Evolutionary conservation across 495 filamentous ascomycete genomes (phyloP).

Genomic region (Aspergillus nanangensis): DNA sequence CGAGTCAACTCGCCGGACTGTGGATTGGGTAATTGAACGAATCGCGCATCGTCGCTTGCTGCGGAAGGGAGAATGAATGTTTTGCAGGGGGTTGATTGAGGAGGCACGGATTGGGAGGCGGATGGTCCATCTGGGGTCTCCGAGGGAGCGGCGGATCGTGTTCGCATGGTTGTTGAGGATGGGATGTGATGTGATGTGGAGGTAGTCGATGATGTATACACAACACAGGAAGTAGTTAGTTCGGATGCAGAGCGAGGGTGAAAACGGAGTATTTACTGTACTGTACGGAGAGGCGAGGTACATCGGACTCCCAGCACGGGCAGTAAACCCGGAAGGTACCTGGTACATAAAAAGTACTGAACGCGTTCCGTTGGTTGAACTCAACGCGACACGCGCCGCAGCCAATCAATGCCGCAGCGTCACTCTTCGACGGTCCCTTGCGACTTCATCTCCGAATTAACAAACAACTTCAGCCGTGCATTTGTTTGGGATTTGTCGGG

Average conservation of each 20-base stretch:
- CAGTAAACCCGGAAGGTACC: too few species aligned
- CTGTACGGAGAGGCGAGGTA: too few species aligned
- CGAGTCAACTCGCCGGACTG: conserved; percentile 57
- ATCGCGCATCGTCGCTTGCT: conserved; percentile 56
- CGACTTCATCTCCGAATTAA: too few species aligned
- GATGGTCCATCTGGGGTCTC: conserved; percentile 7
- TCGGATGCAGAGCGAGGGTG: too few species aligned
- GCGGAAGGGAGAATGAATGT: conserved; percentile 77
- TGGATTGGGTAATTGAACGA: conserved; percentile 78
- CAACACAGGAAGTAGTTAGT: too few species aligned
- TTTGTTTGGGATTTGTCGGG: too few species aligned
- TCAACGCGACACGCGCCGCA: conserved; percentile 29
- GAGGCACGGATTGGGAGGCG: neutral
- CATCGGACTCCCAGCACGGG: too few species aligned
- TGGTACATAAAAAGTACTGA: conserved; percentile 1
- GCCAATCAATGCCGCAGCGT: conserved; percentile 23
- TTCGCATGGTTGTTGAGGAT: conserved; percentile 18
- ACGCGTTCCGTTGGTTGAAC: conserved; percentile 10
- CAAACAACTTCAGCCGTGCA: too few species aligned
- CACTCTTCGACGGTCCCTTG: too few species aligned
- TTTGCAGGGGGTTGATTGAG: conserved; percentile 46
- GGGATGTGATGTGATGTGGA: too few species aligned
- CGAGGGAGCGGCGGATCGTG: conserved; percentile 20
- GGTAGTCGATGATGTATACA: too few species aligned
- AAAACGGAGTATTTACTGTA: too few species aligned